Evolutionary conservation across 805 yeast species (phyloP).

Genomic region (Kazachstania africana): DNA sequence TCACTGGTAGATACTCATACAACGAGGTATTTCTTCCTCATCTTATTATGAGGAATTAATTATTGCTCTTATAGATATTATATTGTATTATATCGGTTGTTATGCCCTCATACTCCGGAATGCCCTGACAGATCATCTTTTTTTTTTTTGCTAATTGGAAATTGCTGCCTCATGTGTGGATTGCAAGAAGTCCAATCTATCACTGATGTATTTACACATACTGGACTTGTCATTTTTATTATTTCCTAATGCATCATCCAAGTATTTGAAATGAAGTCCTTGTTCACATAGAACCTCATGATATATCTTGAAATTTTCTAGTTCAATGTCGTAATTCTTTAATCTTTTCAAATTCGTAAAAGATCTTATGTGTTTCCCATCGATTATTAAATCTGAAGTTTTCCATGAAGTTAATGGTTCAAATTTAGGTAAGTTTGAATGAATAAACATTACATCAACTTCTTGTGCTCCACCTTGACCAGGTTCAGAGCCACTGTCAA

Average conservation of each 20-base stretch:
- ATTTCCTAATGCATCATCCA: slow-evolving; percentile 7
- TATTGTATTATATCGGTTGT: no score
- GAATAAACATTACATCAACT: slow-evolving; percentile 26
- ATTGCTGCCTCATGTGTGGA: slow-evolving; percentile 14
- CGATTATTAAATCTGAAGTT: slow-evolving; percentile 14
- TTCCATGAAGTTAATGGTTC: slow-evolving; percentile 22
- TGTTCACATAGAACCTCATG: slow-evolving; percentile 11
- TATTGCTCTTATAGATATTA: no score
- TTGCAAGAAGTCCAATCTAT: slow-evolving; percentile 12
- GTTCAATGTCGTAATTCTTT: slow-evolving; percentile 18
- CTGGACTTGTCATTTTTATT: slow-evolving; percentile 4
- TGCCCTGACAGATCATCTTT: no score
- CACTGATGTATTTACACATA: slow-evolving; percentile 18
- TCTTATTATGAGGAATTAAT: no score
- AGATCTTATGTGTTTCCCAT: slow-evolving; percentile 17
- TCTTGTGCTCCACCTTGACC: no score
- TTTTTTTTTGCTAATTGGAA: no score
- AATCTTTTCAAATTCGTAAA: slow-evolving; percentile 12
- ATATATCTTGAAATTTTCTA: slow-evolving; percentile 17
- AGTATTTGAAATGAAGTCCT: slow-evolving; percentile 12
- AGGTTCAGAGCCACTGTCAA: slow-evolving; percentile 13
- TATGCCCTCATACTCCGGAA: no score
- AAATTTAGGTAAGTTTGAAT: slow-evolving; percentile 30
- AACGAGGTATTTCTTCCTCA: no score
- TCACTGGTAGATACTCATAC: no score